Evolutionary conservation across 106 monocot species (phyloP), one percentile per base, ranked within the genome.

Genomic region (Acorus gramineus): DNA sequence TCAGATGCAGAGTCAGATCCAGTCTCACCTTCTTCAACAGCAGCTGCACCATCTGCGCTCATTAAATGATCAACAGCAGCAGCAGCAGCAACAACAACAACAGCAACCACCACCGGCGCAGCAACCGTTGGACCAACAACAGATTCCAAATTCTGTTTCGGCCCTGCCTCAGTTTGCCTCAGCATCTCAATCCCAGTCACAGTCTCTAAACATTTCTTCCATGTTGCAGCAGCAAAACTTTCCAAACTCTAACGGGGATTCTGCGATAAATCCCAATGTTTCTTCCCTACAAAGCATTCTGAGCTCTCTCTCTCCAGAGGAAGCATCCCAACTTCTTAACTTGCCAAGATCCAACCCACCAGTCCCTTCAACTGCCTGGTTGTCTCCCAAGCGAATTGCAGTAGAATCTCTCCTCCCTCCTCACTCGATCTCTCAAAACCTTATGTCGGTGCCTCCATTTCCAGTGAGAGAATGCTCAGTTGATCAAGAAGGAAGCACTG

Each of bases 261-360:
- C 62, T 53, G 58, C 76, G 11, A 63, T 83, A 3, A 52, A 77
- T 52, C 69, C 81, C 52, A 64, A 53, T 14, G 63, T 67, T 14
- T 78, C 86, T 5, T 77, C 79, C 12, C 12, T 95, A 57, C 79
- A 80, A 62, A 71, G 79, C 44, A 71, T 78, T 46, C 78, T 90
- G 65, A 75, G 74, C 9, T 73, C 84, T 4, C 85, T 86, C 67
- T 77, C 90, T 42, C 60, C 76, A 57, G 90, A 90, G 66, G 94
- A 94, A 67, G 49, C 79, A 58, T 66, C 81, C 49, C 70, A 73
- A 44, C 57, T 84, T 65, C 70, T 80, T 60, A 74, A 53, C 52
- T 57, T 81, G 61, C 79, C 85, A 52, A 76, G 71, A 66, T 61
- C 73, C 14, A 81, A 64, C 51, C 66, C 77, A 50, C 1, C 81